Evolutionary conservation across 192 early-diverging fungal species (phyloP).

Genomic region (Coemansia sp.): DNA sequence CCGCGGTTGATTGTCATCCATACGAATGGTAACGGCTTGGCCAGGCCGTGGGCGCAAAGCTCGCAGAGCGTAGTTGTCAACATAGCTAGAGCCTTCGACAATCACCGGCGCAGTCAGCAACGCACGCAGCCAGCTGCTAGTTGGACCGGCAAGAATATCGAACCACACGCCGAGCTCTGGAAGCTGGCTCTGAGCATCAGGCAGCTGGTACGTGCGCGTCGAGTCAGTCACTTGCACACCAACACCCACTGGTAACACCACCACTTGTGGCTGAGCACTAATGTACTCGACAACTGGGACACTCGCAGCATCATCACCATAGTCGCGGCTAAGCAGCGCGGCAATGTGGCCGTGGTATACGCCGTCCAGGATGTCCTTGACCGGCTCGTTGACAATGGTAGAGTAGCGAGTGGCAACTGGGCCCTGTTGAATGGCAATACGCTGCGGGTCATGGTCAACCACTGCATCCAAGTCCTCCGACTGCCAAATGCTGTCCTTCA

Average conservation of each 20-base stretch:
- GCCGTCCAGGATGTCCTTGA: conserved; percentile 83
- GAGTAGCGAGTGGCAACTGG: conserved; percentile 79
- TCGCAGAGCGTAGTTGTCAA: conserved; percentile 62
- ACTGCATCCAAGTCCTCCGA: conserved; percentile 86
- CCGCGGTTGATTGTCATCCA: neutral
- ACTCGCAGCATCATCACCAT: conserved; percentile 56
- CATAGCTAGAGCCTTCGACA: conserved; percentile 72
- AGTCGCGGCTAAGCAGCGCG: conserved; percentile 72
- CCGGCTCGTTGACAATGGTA: conserved; percentile 79
- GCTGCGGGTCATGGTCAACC: conserved; percentile 80
- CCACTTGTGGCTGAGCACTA: conserved; percentile 6
- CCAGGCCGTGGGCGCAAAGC: conserved; percentile 64
- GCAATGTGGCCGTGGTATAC: conserved; percentile 83
- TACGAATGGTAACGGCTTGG: conserved; percentile 35
- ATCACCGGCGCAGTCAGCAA: conserved; percentile 72
- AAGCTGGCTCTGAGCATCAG: conserved; percentile 1
- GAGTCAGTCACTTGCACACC: neutral
- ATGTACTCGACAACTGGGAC: conserved; percentile 83
- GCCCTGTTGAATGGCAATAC: conserved; percentile 87
- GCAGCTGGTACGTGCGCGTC: conserved; percentile 2
- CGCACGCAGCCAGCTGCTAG: conserved; percentile 80
- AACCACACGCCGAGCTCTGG: conserved; percentile 58
- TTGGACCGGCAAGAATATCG: conserved; percentile 66
- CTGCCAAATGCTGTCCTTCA: conserved; percentile 92
- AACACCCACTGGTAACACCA: neutral